Evolutionary conservation across 1,139 yeast species (phyloP), one percentile per base, ranked within the genome.

Genomic region (Taphrina sp.): DNA sequence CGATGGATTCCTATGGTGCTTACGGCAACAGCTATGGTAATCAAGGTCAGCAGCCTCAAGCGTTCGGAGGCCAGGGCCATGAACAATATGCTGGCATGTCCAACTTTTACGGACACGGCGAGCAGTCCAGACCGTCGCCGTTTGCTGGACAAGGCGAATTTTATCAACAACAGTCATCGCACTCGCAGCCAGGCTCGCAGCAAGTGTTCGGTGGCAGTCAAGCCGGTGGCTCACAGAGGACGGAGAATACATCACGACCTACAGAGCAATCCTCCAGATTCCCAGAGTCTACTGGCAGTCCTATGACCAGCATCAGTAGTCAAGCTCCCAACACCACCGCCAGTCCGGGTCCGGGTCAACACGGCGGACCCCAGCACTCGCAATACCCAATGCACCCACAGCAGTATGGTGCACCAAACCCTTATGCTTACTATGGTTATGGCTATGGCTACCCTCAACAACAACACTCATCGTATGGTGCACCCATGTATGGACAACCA

Each of bases 371-470:
- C 14, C 54, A 49, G 29, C 43, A 26, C 3, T 39, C 47, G 12
- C 47, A 43, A n/a, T 43, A 29, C 17, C 47, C 47, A 20, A 43
- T 43, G 47, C 47, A 49, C 26, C 54, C 54, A 23, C 54, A 49
- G 34, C 20, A 16, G 5, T 41, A 42, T n/a, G 44, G 37, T 20
- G 43, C 42, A 3, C 53, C 53, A n/a, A 49, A 49, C 34, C 54
- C 54, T 14, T 49, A 49, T 33, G 54, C 54, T n/a, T 49, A 49
- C 34, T 49, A 49, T 16, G 54, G 54, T 20, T 49, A 49, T 16
- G 54, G 54, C 23, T 49, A 49, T 39, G 54, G 46, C 12, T 49
- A 38, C 20, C 54, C 54, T 8, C 54, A 49, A 17, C 46, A 39
- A 19, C 46, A 39, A 14, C 44, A 49, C 29, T 41, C 46, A 22